phyloP scores from a whole-genome alignment of 495 filamentous ascomycete genomes.

The Usnea hakonensis region DNA sequence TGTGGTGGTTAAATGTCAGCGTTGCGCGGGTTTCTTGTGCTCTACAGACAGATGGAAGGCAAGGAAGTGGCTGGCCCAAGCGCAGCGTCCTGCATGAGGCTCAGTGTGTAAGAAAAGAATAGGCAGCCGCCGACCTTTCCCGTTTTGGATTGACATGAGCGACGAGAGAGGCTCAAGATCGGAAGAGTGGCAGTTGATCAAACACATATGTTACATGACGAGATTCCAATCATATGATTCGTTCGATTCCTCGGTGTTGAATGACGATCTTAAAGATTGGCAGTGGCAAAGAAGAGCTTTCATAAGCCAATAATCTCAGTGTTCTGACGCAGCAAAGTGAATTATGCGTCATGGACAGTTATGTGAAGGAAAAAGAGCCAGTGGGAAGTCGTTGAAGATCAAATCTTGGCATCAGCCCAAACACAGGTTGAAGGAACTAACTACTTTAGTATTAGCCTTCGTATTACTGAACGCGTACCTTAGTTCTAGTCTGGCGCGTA shows the following conservation, averaged over 20 bases:
- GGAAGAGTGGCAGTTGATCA: background rate
- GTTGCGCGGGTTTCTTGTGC: background rate
- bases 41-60: background rate
- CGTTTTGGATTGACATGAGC: background rate
- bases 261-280: background rate
- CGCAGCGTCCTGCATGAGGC: background rate
- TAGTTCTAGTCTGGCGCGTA: slow-evolving; percentile 11
- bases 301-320: slow-evolving; percentile 3
- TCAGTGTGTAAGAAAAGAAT: background rate
- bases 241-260: background rate
- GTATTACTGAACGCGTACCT: too few species aligned
- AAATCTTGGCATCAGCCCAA: slow-evolving; percentile 7
- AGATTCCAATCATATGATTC: background rate
- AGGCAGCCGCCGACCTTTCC: background rate
- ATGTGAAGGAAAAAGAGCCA: background rate
- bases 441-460: too few species aligned
- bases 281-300: background rate
- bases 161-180: background rate
- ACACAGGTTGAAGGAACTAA: too few species aligned
- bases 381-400: slow-evolving; percentile 1
- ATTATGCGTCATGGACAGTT: too few species aligned
- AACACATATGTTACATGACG: background rate
- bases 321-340: too few species aligned
- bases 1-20: background rate
- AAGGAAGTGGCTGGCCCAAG: background rate